phyloP scores from a whole-genome alignment of 2,329 filamentous ascomycete species.

The Fusarium miscanthi region DNA sequence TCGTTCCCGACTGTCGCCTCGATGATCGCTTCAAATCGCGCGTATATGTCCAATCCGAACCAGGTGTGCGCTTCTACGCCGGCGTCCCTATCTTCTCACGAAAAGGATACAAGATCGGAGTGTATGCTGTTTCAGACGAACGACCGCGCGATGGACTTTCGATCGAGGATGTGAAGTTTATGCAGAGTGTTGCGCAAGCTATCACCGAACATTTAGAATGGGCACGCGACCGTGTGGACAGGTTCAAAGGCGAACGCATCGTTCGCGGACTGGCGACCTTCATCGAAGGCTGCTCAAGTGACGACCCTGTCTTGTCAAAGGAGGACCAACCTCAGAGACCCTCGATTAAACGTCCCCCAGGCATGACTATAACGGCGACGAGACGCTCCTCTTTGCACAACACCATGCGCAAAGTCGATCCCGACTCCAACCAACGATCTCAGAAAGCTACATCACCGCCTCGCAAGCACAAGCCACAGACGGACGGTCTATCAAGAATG shows the following conservation, averaged over 20 bases:
- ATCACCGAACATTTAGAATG: constrained; percentile 71
- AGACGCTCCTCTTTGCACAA: constrained; percentile 24
- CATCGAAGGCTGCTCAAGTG: constrained; percentile 59
- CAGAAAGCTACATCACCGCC: neutral
- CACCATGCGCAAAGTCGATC: constrained; percentile 16
- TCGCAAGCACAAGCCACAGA: constrained; percentile 15
- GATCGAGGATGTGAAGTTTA: constrained; percentile 60
- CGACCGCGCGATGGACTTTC: constrained; percentile 63
- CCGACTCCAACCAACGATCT: neutral
- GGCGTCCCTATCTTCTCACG: constrained; percentile 69
- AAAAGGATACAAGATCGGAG: constrained; percentile 66
- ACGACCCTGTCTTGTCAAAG: constrained; percentile 24
- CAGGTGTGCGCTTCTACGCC: constrained; percentile 52
- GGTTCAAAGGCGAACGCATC: constrained; percentile 64
- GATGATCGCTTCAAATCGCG: constrained; percentile 50
- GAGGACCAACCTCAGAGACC: constrained; percentile 6
- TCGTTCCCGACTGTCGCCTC: constrained; percentile 47
- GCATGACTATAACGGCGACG: constrained; percentile 28
- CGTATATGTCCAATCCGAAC: constrained; percentile 48
- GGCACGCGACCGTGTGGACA: constrained; percentile 62
- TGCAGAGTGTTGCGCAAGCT: constrained; percentile 66
- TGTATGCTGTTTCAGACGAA: constrained; percentile 69
- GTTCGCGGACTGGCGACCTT: constrained; percentile 65
- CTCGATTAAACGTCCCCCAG: constrained; percentile 30
- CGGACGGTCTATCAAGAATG: constrained; percentile 41